Evolutionary conservation across 1,284 basidiomycete genomes (phyloP), one percentile per base, ranked within the genome.

Genomic region (Exobasidium cylindrosporum): DNA sequence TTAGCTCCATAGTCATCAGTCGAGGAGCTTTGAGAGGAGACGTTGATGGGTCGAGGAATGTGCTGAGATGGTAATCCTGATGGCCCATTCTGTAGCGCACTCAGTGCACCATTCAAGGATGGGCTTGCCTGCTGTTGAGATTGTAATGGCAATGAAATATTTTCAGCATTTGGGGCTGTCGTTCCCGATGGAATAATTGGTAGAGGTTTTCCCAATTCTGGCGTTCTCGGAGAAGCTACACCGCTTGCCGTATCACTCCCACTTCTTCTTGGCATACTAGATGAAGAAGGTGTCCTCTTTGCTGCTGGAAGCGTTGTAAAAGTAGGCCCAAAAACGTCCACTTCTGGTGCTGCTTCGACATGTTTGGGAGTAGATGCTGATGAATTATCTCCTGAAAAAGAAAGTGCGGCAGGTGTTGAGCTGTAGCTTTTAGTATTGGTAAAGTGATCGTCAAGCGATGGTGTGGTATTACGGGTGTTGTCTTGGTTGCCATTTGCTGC

Each of bases 11-110:
- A 29, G 2, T 31, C 53, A n/a, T 43, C 21, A 44, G 17, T n/a
- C 11, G 11, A 11, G 4, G 35, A 24, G 14, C 26, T 58, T 47
- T 24, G 54, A 35, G 54, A 55, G n/a, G 56, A 57, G 3, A 35
- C 2, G 17, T 31, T 43, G 23, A 49, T 30, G 14, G 65, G 68
- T 4, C 72, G 64, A 24, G 72, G 70, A 55, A 74, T 70, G 60
- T 74, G 72, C 56, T 74, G 72, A 26, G 68, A 66, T 7, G 72
- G 70, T 29, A 73, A 30, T 26, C 29, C 43, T 17, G 62, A 1
- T 11, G 28, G 50, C 4, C 17, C 57, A 61, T 58, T 31, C 43
- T 50, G 61, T 63, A 66, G 6, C 66, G 61, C 28, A 47, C 60
- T 31, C 31, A 56, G n/a, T 66, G 65, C 58, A 71, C 66, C 32